Base-by-base conservation (phyloP, 768 basidiomycete species). In the Tephrocybe sp. region DNA sequence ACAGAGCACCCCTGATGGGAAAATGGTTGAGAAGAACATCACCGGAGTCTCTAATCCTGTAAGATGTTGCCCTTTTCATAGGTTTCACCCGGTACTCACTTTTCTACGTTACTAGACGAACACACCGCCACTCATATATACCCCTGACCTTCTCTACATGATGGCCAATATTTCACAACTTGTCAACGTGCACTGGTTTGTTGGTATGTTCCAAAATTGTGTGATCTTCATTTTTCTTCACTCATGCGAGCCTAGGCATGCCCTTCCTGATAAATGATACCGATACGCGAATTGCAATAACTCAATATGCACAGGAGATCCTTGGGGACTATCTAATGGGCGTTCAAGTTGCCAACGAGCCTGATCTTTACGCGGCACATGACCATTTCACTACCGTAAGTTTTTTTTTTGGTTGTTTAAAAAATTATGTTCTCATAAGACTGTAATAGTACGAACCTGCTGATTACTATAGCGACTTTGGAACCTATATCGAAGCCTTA, bases 341-440 rank as follows among this genome's bases (percentile, higher is more conserved):
- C 0, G 67, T 88, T 18, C 86, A 90, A 63, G 77, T 81, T 4
- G 89, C 83, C 1, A 90, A 92, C 64, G 87, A 90, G 64, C 79
- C 71, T 9, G 79, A 82, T 63, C 64, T 80, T 35, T 83, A 80
- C 50, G 74, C 56, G 1, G 47, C 54, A 18, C 76, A 75, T 53
- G 63, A 61, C 0, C 74, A 76, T 60, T 72, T 76, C 18, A 63
- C 67, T 1, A 18, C 53, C 4, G 68, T 65, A 28, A 42, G 54
- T 38, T 32, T 15, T 41, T n/a, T 12, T 38, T 6, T 5, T 26
- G 5, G 16, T n/a, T 11, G 11, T 9, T 19, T 2, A 18, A 18
- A n/a, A n/a, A 22, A 27, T 34, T 15, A 44, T 47, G 22, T 27
- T 24, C 9, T 28, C 5, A 9, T 8, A 37, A 52, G 58, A 19